Conservation (phyloP, 1,139 yeast genomes). For the Kurtzmaniella natalensis region DNA sequence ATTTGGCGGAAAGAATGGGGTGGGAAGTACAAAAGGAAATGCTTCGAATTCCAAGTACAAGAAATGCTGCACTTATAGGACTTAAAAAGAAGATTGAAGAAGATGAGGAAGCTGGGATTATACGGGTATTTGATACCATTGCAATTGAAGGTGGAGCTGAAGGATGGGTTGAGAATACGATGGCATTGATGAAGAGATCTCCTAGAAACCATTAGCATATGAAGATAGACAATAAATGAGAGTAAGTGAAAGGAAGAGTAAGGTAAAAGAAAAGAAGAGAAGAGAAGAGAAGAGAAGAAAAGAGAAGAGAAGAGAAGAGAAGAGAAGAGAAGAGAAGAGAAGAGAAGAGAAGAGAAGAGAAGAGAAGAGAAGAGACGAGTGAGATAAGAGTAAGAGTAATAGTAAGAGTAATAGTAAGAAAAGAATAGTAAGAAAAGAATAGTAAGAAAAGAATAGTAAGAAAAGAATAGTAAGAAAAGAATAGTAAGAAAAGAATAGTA, state of each 20-base stretch:
- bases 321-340: too few relatives aligned
- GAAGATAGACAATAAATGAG: background rate
- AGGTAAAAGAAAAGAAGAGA: background rate
- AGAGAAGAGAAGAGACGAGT: too few relatives aligned
- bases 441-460: too few relatives aligned
- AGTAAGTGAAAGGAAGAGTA: background rate
- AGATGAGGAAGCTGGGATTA: slow-evolving; percentile 13
- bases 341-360: too few relatives aligned
- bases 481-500: too few relatives aligned
- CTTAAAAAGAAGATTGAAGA: slow-evolving; percentile 31
- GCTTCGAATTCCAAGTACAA: slow-evolving; percentile 89
- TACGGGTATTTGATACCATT: slow-evolving; percentile 53
- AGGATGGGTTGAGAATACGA: slow-evolving; percentile 80
- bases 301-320: background rate
- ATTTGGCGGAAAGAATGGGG: slow-evolving; percentile 62
- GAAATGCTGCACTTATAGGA: slow-evolving; percentile 89
- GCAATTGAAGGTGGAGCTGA: slow-evolving; percentile 83
- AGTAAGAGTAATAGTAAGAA: too few relatives aligned
- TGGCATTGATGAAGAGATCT: slow-evolving; percentile 55
- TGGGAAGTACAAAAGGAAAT: slow-evolving; percentile 86
- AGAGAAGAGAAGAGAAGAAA: background rate
- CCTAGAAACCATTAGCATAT: slow-evolving; percentile 38
- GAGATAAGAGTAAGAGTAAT: too few relatives aligned
- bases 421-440: too few relatives aligned
- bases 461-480: too few relatives aligned